Evolutionary conservation across 2,329 filamentous ascomycete species (phyloP).

Genomic region (Colletotrichum orchidophilum): DNA sequence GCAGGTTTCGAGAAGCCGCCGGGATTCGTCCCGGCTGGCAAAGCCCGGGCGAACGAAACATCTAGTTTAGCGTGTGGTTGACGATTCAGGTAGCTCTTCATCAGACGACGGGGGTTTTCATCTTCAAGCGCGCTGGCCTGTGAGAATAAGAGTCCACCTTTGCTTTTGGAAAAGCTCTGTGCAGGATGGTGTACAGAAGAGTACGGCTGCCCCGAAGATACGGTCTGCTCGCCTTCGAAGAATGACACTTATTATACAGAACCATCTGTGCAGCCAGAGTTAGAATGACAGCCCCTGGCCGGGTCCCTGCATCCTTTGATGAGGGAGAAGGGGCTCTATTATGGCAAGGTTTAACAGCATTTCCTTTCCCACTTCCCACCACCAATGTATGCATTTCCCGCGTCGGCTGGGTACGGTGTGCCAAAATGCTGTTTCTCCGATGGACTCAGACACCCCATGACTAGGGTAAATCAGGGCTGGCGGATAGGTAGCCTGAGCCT

Average conservation of each 20-base stretch:
- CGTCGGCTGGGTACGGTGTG: neutral
- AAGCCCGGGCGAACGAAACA: slow-evolving; percentile 4
- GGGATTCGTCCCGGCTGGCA: slow-evolving; percentile 15
- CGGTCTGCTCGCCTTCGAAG: neutral
- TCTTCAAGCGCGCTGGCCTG: neutral
- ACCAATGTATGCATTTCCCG: neutral
- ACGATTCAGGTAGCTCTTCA: slow-evolving; percentile 3
- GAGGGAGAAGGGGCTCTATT: no score
- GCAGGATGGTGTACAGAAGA: neutral
- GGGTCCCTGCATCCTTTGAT: neutral
- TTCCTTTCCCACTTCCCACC: no score
- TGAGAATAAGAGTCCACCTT: neutral
- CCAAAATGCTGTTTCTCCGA: neutral
- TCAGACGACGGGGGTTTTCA: slow-evolving; percentile 11
- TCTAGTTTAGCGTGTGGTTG: neutral
- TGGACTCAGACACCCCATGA: neutral
- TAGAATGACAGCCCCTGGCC: neutral
- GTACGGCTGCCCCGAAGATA: no score
- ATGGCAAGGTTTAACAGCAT: neutral
- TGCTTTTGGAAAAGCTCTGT: neutral
- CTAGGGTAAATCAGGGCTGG: neutral
- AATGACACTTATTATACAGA: neutral
- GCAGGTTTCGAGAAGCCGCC: slow-evolving; percentile 29
- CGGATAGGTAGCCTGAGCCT: neutral
- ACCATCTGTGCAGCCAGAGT: neutral